phyloP scores from a whole-genome alignment of 2,329 filamentous ascomycete genomes.

The Zymoseptoria tritici region DNA sequence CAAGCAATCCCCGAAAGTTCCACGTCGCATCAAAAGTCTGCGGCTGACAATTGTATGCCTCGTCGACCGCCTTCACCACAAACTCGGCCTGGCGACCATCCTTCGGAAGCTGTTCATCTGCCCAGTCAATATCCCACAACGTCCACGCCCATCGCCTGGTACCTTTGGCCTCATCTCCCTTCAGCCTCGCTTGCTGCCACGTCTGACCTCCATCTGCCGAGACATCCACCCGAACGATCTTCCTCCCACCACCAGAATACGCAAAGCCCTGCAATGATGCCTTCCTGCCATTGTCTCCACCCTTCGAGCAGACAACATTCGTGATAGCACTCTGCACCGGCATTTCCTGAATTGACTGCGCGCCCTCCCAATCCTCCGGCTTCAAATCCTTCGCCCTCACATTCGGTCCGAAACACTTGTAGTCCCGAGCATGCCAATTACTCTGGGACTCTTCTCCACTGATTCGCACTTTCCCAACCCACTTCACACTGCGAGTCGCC shows the following conservation, averaged over 20 bases:
- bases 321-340: slow-evolving; percentile 63
- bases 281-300: slow-evolving; percentile 16
- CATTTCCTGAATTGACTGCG: slow-evolving; percentile 60
- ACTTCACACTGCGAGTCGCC: slow-evolving; percentile 57
- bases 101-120: slow-evolving; percentile 37
- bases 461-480: slow-evolving; percentile 53
- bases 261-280: slow-evolving; percentile 53
- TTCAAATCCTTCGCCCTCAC: slow-evolving; percentile 31
- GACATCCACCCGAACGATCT: slow-evolving; percentile 60
- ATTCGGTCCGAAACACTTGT: slow-evolving; percentile 58
- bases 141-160: slow-evolving; percentile 57
- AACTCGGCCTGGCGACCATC: slow-evolving; percentile 33
- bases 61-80: slow-evolving; percentile 60
- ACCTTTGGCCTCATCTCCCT: slow-evolving; percentile 44
- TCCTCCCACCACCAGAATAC: slow-evolving; percentile 59
- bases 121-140: slow-evolving; percentile 47
- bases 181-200: slow-evolving; percentile 57
- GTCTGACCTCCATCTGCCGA: slow-evolving; percentile 55
- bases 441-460: slow-evolving; percentile 59
- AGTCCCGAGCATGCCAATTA: slow-evolving; percentile 60
- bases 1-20: slow-evolving; percentile 58
- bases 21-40: slow-evolving; percentile 54
- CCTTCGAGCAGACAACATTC: slow-evolving; percentile 12
- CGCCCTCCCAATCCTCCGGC: slow-evolving; percentile 53
- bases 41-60: slow-evolving; percentile 60